Evolutionary conservation across 257 asterid species (phyloP).

Genomic region (Cinchona pubescens): DNA sequence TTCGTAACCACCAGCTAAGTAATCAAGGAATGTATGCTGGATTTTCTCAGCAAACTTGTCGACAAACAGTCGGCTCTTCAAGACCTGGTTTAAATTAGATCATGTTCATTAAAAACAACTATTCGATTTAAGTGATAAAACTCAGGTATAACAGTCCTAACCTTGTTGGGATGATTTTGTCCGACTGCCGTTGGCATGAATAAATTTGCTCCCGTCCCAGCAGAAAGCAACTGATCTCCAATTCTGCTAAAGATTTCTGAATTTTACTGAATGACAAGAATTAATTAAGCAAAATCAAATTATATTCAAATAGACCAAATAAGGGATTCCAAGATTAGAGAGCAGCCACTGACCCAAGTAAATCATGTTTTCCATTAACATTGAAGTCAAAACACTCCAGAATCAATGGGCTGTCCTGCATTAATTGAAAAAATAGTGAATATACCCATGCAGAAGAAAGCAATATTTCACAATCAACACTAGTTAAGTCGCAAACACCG

Average conservation of each 20-base stretch:
- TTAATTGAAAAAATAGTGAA: conserved; percentile 25
- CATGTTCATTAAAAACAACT: not conserved
- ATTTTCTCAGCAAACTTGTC: conserved; percentile 73
- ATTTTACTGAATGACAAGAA: conserved; percentile 60
- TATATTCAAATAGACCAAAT: conserved; percentile 15
- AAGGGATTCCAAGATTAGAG: conserved; percentile 19
- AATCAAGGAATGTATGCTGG: conserved; percentile 87
- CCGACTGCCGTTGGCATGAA: conserved; percentile 51
- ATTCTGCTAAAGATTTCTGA: conserved; percentile 81
- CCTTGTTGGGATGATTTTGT: conserved; percentile 75
- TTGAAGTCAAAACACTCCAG: conserved; percentile 93
- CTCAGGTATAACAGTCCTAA: conserved; percentile 20
- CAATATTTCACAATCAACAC: conserved; percentile 2
- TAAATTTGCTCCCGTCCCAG: conserved; percentile 59
- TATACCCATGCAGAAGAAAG: not conserved
- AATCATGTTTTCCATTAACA: conserved; percentile 83
- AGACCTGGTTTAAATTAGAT: conserved; percentile 42
- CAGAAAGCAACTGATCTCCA: conserved; percentile 75
- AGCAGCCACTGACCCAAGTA: conserved; percentile 66
- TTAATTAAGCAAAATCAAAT: conserved; percentile 31
- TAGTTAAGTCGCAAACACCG: conserved; percentile 6
- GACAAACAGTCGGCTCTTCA: conserved; percentile 78
- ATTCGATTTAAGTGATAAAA: conserved; percentile 8
- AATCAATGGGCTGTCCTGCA: conserved; percentile 94
- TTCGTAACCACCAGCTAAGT: conserved; percentile 84